Base-by-base conservation (phyloP, 257 asterid genomes). In the Scutellaria galericulata region DNA sequence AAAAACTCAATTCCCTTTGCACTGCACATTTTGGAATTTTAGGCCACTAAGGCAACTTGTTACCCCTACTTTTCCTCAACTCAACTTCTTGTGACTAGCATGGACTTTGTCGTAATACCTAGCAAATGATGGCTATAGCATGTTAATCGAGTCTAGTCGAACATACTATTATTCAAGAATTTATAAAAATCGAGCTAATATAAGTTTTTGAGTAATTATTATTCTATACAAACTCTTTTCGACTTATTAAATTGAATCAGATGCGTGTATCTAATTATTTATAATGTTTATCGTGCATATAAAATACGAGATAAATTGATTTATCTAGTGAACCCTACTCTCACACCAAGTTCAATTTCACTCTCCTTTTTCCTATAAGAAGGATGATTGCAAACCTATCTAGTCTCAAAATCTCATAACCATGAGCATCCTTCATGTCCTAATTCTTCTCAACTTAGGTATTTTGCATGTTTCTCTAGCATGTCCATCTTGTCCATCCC, bases 401-500 rank as follows among this genome's bases (percentile, higher is more conserved):
- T 52, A 52, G 2, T 12, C 7, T 14, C 41, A 37, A 55, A 39
- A 10, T 45, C 73, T 46, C 51, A 59, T 10, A 74, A 63, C 18
- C 6, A 84, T 83, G 89, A 79, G 75, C 41, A 79, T 55, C 7
- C 64, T 51, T 54, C 55, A 44, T 58, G 2, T 75, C 41, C 72
- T 81, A 14, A n/a, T 87, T 67, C 76, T 88, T 13, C 65, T 86
- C 55, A 79, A 73, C 72, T 82, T 83, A 54, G 87, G 78, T 66
- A 39, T 73, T 46, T 51, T 85, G 71, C 74, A 83, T n/a, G 37
- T 71, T 59, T 75, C 88, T 71, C 78, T 75, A 53, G 91, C 91
- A 73, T 86, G 95, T n/a, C 91, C 89, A 47, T 53, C 80, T 42
- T 88, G 95, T 70, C 93, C 88, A 45, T 53, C 70, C 20, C 84